A percentile compares a stretch with the other conserved stretches of the same genome.
These are phyloP conservation scores for Beta lomatogona DNA, from an alignment of 179 eudicot species.

Conservation along the genomic window DNA sequence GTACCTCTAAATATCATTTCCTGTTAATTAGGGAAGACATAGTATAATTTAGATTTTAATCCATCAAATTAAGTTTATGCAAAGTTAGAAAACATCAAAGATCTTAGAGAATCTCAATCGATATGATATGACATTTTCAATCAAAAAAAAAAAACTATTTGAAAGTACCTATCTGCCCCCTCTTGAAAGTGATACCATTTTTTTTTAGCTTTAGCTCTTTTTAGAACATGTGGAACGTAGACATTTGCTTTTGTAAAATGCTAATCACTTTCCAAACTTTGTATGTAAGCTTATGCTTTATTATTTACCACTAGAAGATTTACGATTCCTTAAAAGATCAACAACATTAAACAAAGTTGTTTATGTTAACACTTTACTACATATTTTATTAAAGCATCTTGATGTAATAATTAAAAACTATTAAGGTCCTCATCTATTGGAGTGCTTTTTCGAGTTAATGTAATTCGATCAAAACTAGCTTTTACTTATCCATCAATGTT, in stretches of 20 bases:
- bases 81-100: slow-evolving; percentile 34
- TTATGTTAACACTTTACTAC: too few relatives aligned
- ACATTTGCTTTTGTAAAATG: slow-evolving; percentile 19
- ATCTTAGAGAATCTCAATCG: slow-evolving; percentile 33
- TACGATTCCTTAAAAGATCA: neutral
- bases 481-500: too few relatives aligned
- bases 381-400: too few relatives aligned
- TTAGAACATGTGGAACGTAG: slow-evolving; percentile 11
- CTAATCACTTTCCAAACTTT: slow-evolving; percentile 29
- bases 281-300: neutral
- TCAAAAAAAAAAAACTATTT: slow-evolving; percentile 2
- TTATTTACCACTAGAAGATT: neutral
- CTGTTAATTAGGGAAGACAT: slow-evolving; percentile 22
- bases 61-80: neutral
- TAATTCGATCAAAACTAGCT: too few relatives aligned
- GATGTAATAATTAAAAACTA: too few relatives aligned
- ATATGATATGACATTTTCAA: slow-evolving; percentile 35
- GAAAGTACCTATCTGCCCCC: slow-evolving; percentile 20
- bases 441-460: too few relatives aligned
- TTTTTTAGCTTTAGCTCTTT: neutral
- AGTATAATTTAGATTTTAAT: slow-evolving; percentile 4
- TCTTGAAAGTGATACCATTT: slow-evolving; percentile 17
- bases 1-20: slow-evolving; percentile 96
- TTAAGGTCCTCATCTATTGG: too few relatives aligned
- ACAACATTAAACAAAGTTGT: neutral